phyloP scores from a whole-genome alignment of 495 filamentous ascomycete species.

The Talaromyces trachyspermus region DNA sequence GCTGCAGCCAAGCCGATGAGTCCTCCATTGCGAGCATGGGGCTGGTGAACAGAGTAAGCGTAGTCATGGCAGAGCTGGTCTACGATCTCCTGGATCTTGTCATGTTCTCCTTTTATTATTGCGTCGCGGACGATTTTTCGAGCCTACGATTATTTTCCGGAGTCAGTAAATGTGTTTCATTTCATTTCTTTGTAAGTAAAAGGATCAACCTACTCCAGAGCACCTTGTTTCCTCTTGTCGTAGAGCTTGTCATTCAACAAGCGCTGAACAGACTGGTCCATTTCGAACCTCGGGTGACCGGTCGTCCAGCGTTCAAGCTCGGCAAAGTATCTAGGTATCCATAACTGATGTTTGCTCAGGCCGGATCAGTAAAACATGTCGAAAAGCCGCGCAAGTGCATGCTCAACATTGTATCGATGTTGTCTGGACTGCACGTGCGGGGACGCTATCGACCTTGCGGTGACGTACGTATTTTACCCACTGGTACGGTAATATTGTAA shows the following conservation, averaged over 20 bases:
- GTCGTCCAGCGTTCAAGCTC: neutral
- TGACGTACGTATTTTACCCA: slow-evolving; percentile 3
- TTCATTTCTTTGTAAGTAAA: neutral
- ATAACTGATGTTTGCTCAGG: neutral
- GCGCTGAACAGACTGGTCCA: slow-evolving; percentile 86
- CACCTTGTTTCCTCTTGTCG: slow-evolving; percentile 92
- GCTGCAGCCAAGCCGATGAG: slow-evolving; percentile 94
- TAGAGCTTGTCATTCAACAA: slow-evolving; percentile 97
- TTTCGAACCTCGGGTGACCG: slow-evolving; percentile 24
- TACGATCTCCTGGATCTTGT: slow-evolving; percentile 75
- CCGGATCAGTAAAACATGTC: too few relatives aligned
- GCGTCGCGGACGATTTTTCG: slow-evolving; percentile 85
- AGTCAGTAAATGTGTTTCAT: neutral
- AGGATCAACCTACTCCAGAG: slow-evolving; percentile 94
- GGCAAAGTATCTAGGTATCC: neutral
- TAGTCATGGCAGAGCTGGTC: slow-evolving; percentile 96
- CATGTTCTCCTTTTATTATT: slow-evolving; percentile 64
- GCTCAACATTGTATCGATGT: too few relatives aligned
- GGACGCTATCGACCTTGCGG: slow-evolving; percentile 5
- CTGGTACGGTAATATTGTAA: neutral
- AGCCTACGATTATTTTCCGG: slow-evolving; percentile 58
- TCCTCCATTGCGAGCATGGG: slow-evolving; percentile 93
- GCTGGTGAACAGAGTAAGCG: slow-evolving; percentile 95
- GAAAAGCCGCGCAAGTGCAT: too few relatives aligned
- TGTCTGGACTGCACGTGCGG: slow-evolving; percentile 4